Base-by-base conservation (phyloP, 1,139 yeast species). In the Hansenula anomala region DNA sequence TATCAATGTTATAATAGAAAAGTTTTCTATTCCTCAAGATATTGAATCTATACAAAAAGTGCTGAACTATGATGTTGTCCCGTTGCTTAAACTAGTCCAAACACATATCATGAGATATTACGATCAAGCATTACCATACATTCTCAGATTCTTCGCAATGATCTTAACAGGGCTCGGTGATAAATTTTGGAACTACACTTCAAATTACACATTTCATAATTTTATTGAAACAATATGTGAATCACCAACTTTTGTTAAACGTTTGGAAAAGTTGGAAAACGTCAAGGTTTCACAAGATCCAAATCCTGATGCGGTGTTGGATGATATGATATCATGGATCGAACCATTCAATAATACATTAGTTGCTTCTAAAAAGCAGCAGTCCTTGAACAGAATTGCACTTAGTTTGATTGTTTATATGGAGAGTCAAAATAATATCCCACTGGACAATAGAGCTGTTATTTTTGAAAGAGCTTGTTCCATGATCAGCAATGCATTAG, bases 221-320 rank as follows among this genome's bases (percentile, higher is more conserved):
- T 61, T 79, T 30, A 54, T 81, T 32, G 86, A 80, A 45, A 66
- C 75, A n/a, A 64, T 80, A 28, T 55, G 73, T 35, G 55, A 67
- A 37, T 59, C 72, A 44, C 74, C 75, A 0, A 44, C 42, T 29
- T 44, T 46, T 25, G 33, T 47, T 3, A 45, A 54, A 53, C 39
- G 49, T 46, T 25, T 54, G 39, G 43, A 48, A 46, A 18, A 55
- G 47, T 39, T 52, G 36, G 27, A 51, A 46, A 36, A 40, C 9
- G 34, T 37, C 3, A 26, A 40, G 2, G 17, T 34, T 5, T 19
- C 39, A 6, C 7, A 33, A 8, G 53, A 48, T 11, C 16, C 43
- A 7, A 38, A 53, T 28, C 50, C 56, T 6, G 35, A 34, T 7
- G 48, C 53, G 11, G 41, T 49, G 14, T 37, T 60, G n/a, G 44